Percentiles rank a stretch among this genome's conserved stretches.
Conservation (phyloP, 768 basidiomycete genomes). For the Boletus huronensis region DNA sequence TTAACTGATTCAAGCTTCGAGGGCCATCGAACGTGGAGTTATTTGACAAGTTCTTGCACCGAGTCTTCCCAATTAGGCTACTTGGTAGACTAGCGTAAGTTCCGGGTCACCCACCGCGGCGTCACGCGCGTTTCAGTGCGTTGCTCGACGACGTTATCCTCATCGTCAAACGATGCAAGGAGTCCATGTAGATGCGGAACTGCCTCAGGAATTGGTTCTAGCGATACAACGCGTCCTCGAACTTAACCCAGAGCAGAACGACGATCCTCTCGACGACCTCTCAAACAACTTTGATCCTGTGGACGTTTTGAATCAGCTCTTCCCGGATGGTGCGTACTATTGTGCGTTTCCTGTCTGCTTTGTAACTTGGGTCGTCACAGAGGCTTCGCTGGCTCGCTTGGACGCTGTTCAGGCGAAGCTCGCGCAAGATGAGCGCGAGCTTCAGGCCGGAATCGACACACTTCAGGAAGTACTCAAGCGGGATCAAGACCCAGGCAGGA, state of each 20-base stretch:
- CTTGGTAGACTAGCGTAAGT: background rate
- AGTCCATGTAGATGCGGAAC: conserved; percentile 37
- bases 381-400: conserved; percentile 69
- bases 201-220: conserved; percentile 64
- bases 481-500: conserved; percentile 84
- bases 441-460: conserved; percentile 68
- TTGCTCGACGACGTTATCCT: background rate
- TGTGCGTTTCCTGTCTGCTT: background rate
- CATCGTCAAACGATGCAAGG: conserved; percentile 18
- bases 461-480: conserved; percentile 64
- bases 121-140: too few species aligned
- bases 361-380: conserved; percentile 37
- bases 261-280: conserved; percentile 57
- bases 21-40: background rate
- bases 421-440: conserved; percentile 60
- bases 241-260: conserved; percentile 38
- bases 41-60: background rate
- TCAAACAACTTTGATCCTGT: conserved; percentile 56
- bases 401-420: conserved; percentile 69
- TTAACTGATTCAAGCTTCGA: background rate
- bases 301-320: conserved; percentile 55
- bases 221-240: conserved; percentile 72
- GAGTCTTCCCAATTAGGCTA: conserved; percentile 13
- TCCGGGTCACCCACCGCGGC: too few species aligned
- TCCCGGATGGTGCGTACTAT: conserved; percentile 69